Conservation (phyloP, 1,139 yeast species). For the Pichia sp. region DNA sequence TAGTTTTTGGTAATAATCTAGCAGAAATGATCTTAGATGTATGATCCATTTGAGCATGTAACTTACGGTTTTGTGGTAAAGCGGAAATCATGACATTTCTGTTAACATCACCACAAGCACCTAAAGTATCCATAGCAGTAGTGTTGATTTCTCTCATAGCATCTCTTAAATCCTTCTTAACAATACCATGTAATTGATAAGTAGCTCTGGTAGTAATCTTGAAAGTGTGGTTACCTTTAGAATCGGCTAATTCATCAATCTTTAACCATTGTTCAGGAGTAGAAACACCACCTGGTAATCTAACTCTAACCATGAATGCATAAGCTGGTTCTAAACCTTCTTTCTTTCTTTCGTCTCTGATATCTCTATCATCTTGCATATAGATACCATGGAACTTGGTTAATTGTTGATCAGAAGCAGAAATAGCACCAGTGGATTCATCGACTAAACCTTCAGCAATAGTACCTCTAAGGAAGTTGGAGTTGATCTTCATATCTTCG, state of each 20-base stretch:
- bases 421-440: conserved; percentile 84
- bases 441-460: conserved; percentile 86
- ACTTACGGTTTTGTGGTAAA: conserved; percentile 77
- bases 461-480: conserved; percentile 89
- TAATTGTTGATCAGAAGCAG: conserved; percentile 91
- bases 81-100: conserved; percentile 95
- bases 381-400: conserved; percentile 98
- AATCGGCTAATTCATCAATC: conserved; percentile 79
- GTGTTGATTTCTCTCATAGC: conserved; percentile 94
- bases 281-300: conserved; percentile 93
- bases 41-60: conserved; percentile 72
- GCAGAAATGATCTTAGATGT: conserved; percentile 71
- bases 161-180: conserved; percentile 85
- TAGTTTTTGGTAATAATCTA: conserved; percentile 82
- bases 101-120: conserved; percentile 98
- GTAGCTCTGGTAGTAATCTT: conserved; percentile 97
- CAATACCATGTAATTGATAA: conserved; percentile 93
- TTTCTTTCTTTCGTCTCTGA: conserved; percentile 88
- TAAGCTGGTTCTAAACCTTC: conserved; percentile 96
- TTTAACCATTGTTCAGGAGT: conserved; percentile 87
- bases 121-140: conserved; percentile 87
- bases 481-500: conserved; percentile 90
- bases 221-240: conserved; percentile 88
- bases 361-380: conserved; percentile 98
- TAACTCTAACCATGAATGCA: conserved; percentile 93